Base-by-base conservation (phyloP, 2,329 filamentous ascomycete species). In the Coniochaeta ligniaria region DNA sequence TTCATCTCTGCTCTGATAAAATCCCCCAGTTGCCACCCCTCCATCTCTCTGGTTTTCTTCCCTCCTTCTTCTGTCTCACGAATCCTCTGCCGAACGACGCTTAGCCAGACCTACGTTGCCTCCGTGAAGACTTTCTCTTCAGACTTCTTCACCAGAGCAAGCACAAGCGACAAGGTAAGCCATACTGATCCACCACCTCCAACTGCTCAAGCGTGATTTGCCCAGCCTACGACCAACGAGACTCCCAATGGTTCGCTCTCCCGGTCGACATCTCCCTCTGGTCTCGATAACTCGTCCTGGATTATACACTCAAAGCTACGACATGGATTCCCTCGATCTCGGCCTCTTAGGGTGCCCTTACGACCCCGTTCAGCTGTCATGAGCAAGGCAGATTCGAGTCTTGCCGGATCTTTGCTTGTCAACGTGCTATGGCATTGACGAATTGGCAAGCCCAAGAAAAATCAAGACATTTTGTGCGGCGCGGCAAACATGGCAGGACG, bases 21-120 rank as follows among this genome's bases (percentile, higher is more conserved):
- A 72, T 65, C 70, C 31, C 47, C 64, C 62, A 60, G 61, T 66
- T 63, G 67, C 70, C 73, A 67, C 73, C 66, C 69, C 63, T 69
- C 61, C 63, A 58, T 66, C 62, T 9, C 36, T 57, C 63, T 63
- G 64, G 64, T 64, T 65, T 66, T 58, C 66, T 67, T 66, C 65
- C 60, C 65, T 65, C 66, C 69, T 68, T 58, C 33, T 43, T 24
- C 22, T 70, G 68, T 68, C 63, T 56, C 63, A 64, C 63, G 54
- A 65, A 60, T 64, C 62, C 58, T 38, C 50, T 24, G 47, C 47
- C 47, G 24, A 52, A 52, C 2, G 28, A 52, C 47, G 6, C 47
- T 17, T 52, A 52, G 47, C 22, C 47, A 52, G 47, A 28, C 24
- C 7, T 28, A n/a, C 9, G 24, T 28, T 52, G 47, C 47, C 24